phyloP scores from a whole-genome alignment of 257 asterid genomes.

The Solanum virginianum region DNA sequence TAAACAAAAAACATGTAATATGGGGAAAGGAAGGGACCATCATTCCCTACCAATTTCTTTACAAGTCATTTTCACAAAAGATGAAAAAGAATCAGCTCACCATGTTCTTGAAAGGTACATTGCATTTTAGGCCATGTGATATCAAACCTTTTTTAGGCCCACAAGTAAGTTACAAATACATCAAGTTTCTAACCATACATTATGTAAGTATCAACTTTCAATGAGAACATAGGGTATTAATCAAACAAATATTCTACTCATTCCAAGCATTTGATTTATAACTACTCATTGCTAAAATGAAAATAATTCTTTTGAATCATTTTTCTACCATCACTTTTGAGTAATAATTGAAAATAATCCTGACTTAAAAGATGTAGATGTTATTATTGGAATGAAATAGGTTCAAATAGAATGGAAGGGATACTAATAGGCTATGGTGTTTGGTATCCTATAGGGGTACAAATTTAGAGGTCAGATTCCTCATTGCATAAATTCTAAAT shows the following conservation, averaged over 20 bases:
- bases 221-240: neutral
- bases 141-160: conserved; percentile 20
- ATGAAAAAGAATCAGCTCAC: conserved; percentile 13
- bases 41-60: conserved; percentile 15
- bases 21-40: conserved; percentile 29
- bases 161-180: conserved; percentile 14
- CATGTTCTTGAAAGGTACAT: conserved; percentile 35
- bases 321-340: neutral
- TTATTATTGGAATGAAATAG: neutral
- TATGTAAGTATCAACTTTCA: neutral
- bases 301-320: neutral
- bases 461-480: neutral
- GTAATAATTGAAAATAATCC: neutral
- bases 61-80: conserved; percentile 19
- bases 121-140: conserved; percentile 24
- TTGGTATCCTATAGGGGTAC: neutral
- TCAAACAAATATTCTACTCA: neutral
- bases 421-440: neutral
- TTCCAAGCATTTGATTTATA: neutral
- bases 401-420: neutral
- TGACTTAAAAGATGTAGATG: neutral
- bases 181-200: conserved; percentile 4
- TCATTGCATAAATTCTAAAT: neutral
- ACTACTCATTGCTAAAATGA: neutral
- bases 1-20: conserved; percentile 14